phyloP scores from a whole-genome alignment of 495 filamentous ascomycete genomes.

The Xylaria palmicola region DNA sequence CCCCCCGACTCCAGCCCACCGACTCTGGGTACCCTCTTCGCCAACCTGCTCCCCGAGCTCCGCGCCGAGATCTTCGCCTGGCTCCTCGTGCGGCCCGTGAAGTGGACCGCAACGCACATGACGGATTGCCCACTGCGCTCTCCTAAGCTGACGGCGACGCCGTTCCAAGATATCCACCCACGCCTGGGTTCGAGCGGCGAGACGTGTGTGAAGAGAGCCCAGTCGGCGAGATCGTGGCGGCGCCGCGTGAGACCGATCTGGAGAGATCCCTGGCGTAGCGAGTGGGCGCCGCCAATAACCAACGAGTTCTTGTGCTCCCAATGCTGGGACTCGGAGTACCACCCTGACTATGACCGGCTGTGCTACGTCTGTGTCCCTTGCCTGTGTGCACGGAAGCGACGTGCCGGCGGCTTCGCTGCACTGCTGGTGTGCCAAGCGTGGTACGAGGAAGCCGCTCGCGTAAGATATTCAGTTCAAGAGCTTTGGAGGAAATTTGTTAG shows the following conservation, averaged over 20 bases:
- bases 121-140: constrained; percentile 3
- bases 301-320: constrained; percentile 28
- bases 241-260: background rate
- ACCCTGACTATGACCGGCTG: background rate
- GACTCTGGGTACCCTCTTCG: constrained; percentile 17
- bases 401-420: constrained; percentile 16
- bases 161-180: background rate
- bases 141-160: background rate
- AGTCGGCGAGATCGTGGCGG: background rate
- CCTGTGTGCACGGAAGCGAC: constrained; percentile 21
- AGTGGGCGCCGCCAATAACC: constrained; percentile 17
- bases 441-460: constrained; percentile 26
- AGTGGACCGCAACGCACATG: constrained; percentile 22
- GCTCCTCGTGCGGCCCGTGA: constrained; percentile 31
- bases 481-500: too few relatives aligned
- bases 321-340: constrained; percentile 22
- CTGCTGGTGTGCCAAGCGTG: constrained; percentile 26
- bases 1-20: background rate
- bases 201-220: background rate
- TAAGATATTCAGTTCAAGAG: background rate
- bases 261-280: constrained; percentile 22
- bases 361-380: constrained; percentile 18
- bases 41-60: constrained; percentile 27
- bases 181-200: background rate
- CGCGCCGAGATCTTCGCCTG: constrained; percentile 24